These are phyloP conservation scores for Pichia sp. DNA, from an alignment of 1,139 yeast species.

Conservation along the genomic window DNA sequence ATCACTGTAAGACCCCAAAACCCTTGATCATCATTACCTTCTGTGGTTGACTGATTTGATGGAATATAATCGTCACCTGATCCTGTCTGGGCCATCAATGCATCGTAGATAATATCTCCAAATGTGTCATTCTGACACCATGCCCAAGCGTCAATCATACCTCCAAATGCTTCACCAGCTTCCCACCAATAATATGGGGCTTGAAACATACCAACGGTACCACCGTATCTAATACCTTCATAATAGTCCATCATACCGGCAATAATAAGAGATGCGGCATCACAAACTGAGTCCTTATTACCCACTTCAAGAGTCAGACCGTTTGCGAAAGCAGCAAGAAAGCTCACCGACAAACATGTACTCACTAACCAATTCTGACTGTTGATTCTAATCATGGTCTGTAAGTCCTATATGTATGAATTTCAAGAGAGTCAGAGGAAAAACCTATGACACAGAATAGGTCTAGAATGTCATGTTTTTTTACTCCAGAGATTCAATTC, in stretches of 20 bases:
- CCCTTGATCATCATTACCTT: conserved; percentile 91
- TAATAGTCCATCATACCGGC: conserved; percentile 68
- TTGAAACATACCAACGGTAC: conserved; percentile 67
- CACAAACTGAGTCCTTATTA: conserved; percentile 26
- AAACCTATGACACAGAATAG: too few relatives aligned
- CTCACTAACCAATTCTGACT: background rate
- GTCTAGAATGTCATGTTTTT: too few relatives aligned
- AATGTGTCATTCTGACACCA: conserved; percentile 58
- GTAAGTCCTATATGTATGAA: too few relatives aligned
- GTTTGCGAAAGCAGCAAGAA: background rate
- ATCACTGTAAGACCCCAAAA: conserved; percentile 84
- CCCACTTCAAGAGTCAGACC: conserved; percentile 20
- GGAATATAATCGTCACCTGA: conserved; percentile 64
- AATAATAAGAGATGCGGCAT: conserved; percentile 49
- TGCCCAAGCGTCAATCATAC: conserved; percentile 58
- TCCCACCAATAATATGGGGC: conserved; percentile 91
- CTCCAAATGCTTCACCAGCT: conserved; percentile 85
- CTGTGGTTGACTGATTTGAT: conserved; percentile 62
- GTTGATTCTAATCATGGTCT: too few relatives aligned
- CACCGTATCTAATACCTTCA: conserved; percentile 49
- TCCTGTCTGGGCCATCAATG: conserved; percentile 62
- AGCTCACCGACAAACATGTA: background rate
- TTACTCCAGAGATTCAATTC: too few relatives aligned
- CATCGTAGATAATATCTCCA: conserved; percentile 44
- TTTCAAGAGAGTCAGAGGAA: too few relatives aligned